phyloP scores from a whole-genome alignment of 78 protist genomes.

The Guillardia theta region DNA sequence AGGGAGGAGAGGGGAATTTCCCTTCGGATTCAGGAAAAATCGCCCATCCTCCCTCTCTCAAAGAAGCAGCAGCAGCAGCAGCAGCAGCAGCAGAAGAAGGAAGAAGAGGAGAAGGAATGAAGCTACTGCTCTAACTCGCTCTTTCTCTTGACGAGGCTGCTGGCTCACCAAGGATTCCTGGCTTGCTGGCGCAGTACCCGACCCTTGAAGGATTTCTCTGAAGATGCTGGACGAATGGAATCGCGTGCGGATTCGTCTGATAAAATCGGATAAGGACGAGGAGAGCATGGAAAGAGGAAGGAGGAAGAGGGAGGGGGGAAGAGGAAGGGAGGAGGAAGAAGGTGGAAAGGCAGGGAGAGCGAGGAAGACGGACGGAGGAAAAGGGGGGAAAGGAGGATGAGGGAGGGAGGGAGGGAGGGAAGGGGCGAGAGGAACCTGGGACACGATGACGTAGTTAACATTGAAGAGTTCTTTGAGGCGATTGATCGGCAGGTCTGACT shows the following conservation, averaged over 20 bases:
- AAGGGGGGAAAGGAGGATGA: neutral
- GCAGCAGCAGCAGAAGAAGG: neutral
- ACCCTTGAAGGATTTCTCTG: neutral
- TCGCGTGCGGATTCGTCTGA: constrained; percentile 23
- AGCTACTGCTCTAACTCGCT: neutral
- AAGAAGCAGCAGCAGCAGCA: too few relatives aligned
- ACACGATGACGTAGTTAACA: constrained; percentile 25
- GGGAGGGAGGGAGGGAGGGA: neutral
- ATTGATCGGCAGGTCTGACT: constrained; percentile 1
- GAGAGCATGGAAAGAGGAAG: neutral
- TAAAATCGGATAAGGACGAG: neutral
- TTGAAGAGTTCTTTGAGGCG: constrained; percentile 30
- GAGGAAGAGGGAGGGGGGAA: neutral
- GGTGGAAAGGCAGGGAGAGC: neutral
- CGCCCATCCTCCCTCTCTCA: too few relatives aligned
- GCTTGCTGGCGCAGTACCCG: neutral
- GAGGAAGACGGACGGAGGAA: neutral
- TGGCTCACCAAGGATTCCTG: neutral
- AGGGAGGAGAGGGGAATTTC: neutral
- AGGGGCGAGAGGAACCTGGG: neutral
- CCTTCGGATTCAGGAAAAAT: too few relatives aligned
- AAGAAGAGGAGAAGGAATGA: neutral
- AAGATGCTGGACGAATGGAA: constrained; percentile 11
- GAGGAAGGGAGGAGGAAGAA: neutral
- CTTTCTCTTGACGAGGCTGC: too few relatives aligned